Base-by-base conservation (phyloP, 306 rosid species). In the Acacia confusa region DNA sequence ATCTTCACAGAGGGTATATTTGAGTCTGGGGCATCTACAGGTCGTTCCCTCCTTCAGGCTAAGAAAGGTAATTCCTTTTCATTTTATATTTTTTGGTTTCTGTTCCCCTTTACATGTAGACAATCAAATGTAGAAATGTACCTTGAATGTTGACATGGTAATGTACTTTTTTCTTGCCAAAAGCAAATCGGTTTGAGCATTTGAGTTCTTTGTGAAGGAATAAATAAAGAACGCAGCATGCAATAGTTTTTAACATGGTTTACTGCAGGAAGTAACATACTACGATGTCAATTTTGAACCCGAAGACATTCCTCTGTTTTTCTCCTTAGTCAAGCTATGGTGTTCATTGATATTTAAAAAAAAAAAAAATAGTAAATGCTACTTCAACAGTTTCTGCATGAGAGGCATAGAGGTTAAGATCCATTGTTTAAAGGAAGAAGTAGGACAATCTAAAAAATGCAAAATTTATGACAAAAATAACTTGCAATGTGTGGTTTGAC, bases 31-130 rank as follows among this genome's bases (percentile, higher is more conserved):
- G 72, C 25, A 80, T 74, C 84, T 40, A 72, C 71, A 1, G 86
- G 90, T 7, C 98, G 98, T 73, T 83, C 92, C 81, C 99, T 95
- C 73, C 94, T 95, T 55, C 98, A 95, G 81, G 84, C 89, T 76
- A 82, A 77, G 86, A 88, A 88, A 85, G 69, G 99, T 95, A 87
- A 60, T 45, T 41, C 6, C 75, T 61, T 64, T 14, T 63, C 34
- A 25, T 10, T 27, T 74, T 8, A 36, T 36, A 36, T 36, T 28
- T 3, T 77, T 3, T 25, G 66, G 34, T 5, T 25, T 25, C 19
- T 61, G 67, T 13, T 58, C 11, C 32, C 30, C 30, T 58, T 65
- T 78, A 25, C 68, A 66, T 61, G 65, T 6, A 30, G 11, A 25
- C 16, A 72, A 43, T 65, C 76, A 12, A 17, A 60, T 38, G 75